Conservation (phyloP, 2,329 filamentous ascomycete species). For the Fusarium acutatum region DNA sequence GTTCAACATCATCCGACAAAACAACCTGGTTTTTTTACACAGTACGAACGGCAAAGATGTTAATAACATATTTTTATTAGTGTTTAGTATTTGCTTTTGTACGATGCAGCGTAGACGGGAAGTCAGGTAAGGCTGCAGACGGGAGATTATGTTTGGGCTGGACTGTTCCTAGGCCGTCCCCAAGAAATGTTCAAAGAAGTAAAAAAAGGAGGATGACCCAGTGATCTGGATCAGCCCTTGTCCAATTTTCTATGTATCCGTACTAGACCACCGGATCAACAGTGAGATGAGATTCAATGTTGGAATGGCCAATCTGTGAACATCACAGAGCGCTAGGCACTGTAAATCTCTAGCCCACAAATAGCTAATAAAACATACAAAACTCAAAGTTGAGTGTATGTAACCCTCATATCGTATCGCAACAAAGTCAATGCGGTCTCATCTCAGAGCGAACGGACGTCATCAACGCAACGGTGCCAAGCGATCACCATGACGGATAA, state of each 20-base stretch:
- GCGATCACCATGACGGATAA: conserved; percentile 21
- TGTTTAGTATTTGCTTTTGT: not conserved
- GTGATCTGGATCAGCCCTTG: conserved; percentile 43
- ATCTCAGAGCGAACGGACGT: conserved; percentile 15
- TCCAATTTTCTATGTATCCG: conserved; percentile 13
- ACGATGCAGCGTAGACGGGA: conserved; percentile 16
- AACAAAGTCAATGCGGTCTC: conserved; percentile 20
- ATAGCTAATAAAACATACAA: not conserved
- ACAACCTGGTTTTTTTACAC: not conserved
- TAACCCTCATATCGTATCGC: not conserved
- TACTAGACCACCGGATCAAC: conserved; percentile 33
- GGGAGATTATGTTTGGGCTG: conserved; percentile 30
- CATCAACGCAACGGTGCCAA: conserved; percentile 20
- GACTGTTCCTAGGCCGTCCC: not conserved
- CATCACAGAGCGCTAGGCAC: not conserved
- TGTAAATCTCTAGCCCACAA: not conserved
- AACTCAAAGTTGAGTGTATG: not conserved
- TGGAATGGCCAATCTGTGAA: conserved; percentile 1
- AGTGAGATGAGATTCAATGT: conserved; percentile 32
- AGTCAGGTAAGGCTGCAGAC: conserved; percentile 32
- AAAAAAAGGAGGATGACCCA: conserved; percentile 33
- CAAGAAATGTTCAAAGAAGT: not conserved
- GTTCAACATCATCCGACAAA: conserved; percentile 1
- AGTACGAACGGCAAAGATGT: not conserved
- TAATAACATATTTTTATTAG: not conserved